A percentile compares a stretch with the other conserved stretches of the same genome.
phyloP scores from a whole-genome alignment of 306 rosid species.

The Malus sylvestris region DNA sequence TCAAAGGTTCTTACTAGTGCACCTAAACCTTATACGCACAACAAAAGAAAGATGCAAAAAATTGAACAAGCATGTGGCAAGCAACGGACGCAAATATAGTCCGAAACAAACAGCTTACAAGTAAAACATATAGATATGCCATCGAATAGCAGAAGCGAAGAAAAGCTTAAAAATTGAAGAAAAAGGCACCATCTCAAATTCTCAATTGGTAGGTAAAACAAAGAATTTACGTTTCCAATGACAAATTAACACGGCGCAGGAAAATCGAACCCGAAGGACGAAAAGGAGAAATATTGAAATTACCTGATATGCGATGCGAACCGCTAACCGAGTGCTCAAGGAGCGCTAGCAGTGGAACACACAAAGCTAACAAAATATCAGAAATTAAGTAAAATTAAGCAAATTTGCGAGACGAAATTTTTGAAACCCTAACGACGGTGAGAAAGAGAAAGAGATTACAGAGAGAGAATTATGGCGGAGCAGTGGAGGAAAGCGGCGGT shows the following conservation, averaged over 20 bases:
- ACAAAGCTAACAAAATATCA: background rate
- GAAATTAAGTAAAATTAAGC: background rate
- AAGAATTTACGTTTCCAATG: background rate
- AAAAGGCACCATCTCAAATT: background rate
- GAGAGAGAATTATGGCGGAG: background rate
- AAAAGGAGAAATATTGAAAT: background rate
- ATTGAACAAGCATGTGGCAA: background rate
- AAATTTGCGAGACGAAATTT: background rate
- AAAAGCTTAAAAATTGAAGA: background rate
- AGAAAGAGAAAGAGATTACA: background rate
- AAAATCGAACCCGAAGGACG: background rate
- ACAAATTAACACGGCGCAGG: background rate
- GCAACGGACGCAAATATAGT: background rate
- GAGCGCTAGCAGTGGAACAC: conserved; percentile 1
- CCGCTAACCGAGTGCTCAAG: background rate
- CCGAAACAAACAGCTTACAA: background rate
- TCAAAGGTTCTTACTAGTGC: background rate
- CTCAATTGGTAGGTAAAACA: background rate
- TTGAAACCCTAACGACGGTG: background rate
- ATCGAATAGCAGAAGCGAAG: background rate
- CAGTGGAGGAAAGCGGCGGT: background rate
- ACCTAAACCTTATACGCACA: background rate
- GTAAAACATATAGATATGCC: background rate
- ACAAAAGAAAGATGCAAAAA: background rate
- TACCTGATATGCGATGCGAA: background rate